Base-by-base conservation (phyloP, 495 filamentous ascomycete species). In the Tuber calosporum region DNA sequence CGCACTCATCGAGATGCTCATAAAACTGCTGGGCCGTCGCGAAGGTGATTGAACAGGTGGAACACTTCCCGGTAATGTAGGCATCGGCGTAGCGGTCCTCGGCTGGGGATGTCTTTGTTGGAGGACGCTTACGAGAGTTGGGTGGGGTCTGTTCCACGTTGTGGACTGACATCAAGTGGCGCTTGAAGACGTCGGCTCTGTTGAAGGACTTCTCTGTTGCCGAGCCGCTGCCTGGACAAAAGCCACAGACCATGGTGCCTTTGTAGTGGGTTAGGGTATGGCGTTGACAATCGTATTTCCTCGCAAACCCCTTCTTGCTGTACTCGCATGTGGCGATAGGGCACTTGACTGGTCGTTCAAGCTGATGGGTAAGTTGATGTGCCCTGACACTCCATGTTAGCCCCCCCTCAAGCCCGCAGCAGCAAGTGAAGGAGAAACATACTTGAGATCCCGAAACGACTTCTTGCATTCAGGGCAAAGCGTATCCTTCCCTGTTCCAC, bases 211-310 rank as follows among this genome's bases (percentile, higher is more conserved):
- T 99, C 83, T 98, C 95, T 3, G 91, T 92, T 1, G 93, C 87
- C 0, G 93, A 96, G 17, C 96, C 96, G 30, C 91, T 91, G 2
- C 94, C 93, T 3, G 95, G 93, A 75, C 95, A 99, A 83, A 99
- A 98, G 17, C 94, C 94, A 82, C 95, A 99, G 20, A 98, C 93
- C 96, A 99, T 98, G 8, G 93, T 98, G 7, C 96, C 96, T 83
- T 98, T 98, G 86, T 99, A 99, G 78, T 99, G 95, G 37, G 96
- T 99, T 76, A 99, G 82, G 0, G 94, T 97, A 81, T 99, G 95
- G n/a, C 95, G 86, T 82, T 98, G 98, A 84, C 97, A 98, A 83
- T 99, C 95, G 80, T 99, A 99, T 80, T 98, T 99, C 58, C 95
- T 86, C 6, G 95, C 94, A 80, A 99, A 99, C 1, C 95, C 95